These are phyloP conservation scores for Solanum ossicruentum DNA, from an alignment of 257 asterid genomes.

Conservation along the genomic window DNA sequence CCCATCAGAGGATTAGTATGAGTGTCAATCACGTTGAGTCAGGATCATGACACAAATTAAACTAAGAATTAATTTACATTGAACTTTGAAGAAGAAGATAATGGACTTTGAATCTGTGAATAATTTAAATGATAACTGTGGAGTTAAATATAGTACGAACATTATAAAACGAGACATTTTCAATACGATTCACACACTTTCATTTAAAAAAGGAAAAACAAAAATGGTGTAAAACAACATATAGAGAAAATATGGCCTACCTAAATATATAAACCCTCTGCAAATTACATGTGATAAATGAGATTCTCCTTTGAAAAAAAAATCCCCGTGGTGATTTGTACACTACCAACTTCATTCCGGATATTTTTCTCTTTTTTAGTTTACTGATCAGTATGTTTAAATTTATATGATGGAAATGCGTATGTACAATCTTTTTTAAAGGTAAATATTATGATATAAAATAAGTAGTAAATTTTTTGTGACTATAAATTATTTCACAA, in stretches of 20 bases:
- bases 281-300: background rate
- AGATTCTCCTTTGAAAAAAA: background rate
- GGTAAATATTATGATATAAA: no score
- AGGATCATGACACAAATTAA: no score
- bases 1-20: no score
- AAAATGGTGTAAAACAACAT: background rate
- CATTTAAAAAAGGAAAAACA: background rate
- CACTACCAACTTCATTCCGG: background rate
- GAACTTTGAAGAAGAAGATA: background rate
- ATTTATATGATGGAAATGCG: no score
- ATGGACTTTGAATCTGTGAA: background rate
- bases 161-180: background rate
- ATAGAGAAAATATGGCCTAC: background rate
- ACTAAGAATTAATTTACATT: background rate
- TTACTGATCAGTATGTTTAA: no score
- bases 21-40: no score
- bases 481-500: no score
- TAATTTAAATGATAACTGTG: background rate
- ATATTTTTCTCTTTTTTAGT: no score
- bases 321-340: background rate
- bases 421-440: no score
- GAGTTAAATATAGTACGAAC: background rate
- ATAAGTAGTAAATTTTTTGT: no score
- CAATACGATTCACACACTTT: background rate
- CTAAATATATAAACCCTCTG: background rate